Evolutionary conservation across 192 early-diverging fungal species (phyloP), one percentile per base, ranked within the genome.

Genomic region (Podila verticillata): DNA sequence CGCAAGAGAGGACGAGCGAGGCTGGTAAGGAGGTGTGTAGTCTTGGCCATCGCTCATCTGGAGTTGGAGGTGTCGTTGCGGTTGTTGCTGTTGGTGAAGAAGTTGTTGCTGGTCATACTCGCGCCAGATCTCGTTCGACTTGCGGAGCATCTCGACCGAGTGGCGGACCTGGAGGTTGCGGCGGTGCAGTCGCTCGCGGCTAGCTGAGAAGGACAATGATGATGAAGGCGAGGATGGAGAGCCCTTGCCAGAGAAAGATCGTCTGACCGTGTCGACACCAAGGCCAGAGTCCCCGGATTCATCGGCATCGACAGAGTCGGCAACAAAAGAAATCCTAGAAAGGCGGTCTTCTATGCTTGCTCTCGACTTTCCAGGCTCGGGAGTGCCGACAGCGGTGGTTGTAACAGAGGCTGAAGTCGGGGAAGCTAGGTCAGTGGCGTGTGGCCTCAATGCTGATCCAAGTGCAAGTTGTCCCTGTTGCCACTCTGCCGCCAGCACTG

Each of bases 401-500:
- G 49, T n/a, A n/a, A n/a, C 22, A 22, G n/a, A 24, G 4, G 49
- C n/a, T 54, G 36, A 39, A 12, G n/a, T 54, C 49, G 49, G 22
- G 7, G 49, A 54, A n/a, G 49, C 49, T 22, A 54, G 22, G 49
- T 5, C 22, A 15, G 49, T 20, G 22, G 49, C 0, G 22, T 20
- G 22, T 22, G 22, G 49, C n/a, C n/a, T 54, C 49, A 54, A 22
- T 22, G 49, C 49, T 22, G 49, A 54, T 54, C 31, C 62, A 7
- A 89, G 73, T 24, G 84, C 84, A 29, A 69, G 54, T 66, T 83
- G 82, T 63, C 87, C 87, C 28, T 77, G 57, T 58, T 87, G 80
- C 87, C 87, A 89, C 79, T 89, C 87, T 3, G 72, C 56, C 13
- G 82, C 66, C 81, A 89, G 87, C 48, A 83, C 74, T 2, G 70